Evolutionary conservation across 2,329 filamentous ascomycete genomes (phyloP).

Genomic region (Penicillium sp.): DNA sequence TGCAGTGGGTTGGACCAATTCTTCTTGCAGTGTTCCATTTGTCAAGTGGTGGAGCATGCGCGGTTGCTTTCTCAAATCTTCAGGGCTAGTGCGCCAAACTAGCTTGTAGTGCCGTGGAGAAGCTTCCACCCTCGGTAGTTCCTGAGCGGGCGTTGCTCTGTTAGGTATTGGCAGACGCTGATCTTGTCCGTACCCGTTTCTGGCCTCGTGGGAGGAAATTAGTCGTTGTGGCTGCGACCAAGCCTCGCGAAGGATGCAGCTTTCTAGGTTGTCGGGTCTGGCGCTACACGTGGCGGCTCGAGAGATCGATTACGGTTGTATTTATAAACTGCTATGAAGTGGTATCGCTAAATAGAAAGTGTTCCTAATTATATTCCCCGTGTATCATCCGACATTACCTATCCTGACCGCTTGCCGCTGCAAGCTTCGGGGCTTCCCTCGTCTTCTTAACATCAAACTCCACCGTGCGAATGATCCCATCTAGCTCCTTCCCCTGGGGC

Average conservation of each 20-base stretch:
- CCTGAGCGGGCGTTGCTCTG: neutral
- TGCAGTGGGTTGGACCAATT: neutral
- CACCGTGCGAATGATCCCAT: constrained; percentile 33
- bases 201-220: too few species aligned
- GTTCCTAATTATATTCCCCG: neutral
- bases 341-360: neutral
- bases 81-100: neutral
- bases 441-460: constrained; percentile 33
- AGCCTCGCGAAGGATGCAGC: neutral
- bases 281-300: constrained; percentile 1
- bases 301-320: neutral
- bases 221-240: neutral
- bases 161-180: neutral
- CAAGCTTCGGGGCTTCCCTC: neutral
- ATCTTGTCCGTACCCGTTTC: neutral
- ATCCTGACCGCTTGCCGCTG: neutral
- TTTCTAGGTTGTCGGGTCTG: neutral
- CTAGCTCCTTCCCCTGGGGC: constrained; percentile 6
- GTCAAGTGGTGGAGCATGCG: neutral
- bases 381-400: neutral
- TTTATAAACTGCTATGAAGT: neutral
- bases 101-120: neutral
- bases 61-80: neutral
- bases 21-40: neutral
- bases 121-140: neutral